Evolutionary conservation across 805 yeast species (phyloP).

Genomic region (Trichomonascus vanleenenianus): DNA sequence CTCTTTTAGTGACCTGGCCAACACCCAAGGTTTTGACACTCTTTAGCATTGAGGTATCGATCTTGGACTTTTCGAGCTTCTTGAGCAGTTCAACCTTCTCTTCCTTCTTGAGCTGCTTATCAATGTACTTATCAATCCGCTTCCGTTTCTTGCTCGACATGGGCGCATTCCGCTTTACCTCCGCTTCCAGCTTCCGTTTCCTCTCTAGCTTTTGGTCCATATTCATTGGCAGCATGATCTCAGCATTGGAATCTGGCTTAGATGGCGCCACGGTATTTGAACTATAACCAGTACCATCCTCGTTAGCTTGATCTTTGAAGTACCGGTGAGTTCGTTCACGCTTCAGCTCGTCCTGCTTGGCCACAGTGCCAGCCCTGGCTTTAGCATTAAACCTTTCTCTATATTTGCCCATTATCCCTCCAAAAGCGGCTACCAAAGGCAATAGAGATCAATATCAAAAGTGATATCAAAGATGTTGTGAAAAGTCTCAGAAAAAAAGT

Average conservation of each 20-base stretch:
- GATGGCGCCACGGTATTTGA: constrained; percentile 13
- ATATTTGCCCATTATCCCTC: constrained; percentile 62
- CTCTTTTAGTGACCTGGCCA: constrained; percentile 59
- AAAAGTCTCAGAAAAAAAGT: neutral
- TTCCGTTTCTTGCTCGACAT: constrained; percentile 62
- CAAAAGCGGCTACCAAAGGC: no score
- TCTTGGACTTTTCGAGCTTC: constrained; percentile 50
- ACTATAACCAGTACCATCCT: constrained; percentile 21
- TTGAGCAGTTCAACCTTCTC: constrained; percentile 73
- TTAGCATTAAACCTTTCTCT: constrained; percentile 75
- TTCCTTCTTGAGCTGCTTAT: constrained; percentile 80
- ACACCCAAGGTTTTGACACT: constrained; percentile 75
- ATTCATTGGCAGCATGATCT: constrained; percentile 52
- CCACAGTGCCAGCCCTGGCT: constrained; percentile 78
- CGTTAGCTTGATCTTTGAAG: constrained; percentile 35
- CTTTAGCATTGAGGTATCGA: constrained; percentile 63
- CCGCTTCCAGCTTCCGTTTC: constrained; percentile 55
- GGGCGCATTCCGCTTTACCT: constrained; percentile 54
- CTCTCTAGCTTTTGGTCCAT: constrained; percentile 55
- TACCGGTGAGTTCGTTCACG: constrained; percentile 65
- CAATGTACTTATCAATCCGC: constrained; percentile 80
- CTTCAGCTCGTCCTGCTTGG: constrained; percentile 65
- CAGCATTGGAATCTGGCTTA: constrained; percentile 48
- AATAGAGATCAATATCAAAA: no score
- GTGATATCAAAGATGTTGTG: no score